A percentile compares a stretch with the other conserved stretches of the same genome.
Evolutionary conservation across 164 flowering plant species (phyloP).

Genomic region (Saururus chinensis): DNA sequence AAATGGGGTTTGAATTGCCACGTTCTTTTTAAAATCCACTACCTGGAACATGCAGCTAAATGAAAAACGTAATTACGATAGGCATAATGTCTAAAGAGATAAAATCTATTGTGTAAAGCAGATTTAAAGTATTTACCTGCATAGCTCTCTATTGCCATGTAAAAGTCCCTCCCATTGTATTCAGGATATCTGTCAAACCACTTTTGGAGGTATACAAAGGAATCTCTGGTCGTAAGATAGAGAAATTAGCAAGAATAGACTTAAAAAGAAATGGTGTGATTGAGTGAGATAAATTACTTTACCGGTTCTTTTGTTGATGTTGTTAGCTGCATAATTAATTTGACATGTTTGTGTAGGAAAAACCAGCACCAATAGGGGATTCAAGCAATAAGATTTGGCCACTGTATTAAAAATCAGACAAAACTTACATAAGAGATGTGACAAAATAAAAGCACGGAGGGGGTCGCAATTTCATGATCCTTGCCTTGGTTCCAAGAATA

Average conservation of each 20-base stretch:
- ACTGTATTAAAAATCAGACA: too few species aligned
- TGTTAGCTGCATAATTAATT: conserved; percentile 46
- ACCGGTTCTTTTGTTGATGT: conserved; percentile 82
- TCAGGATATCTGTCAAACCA: conserved; percentile 83
- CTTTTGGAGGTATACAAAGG: conserved; percentile 41
- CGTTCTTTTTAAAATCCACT: too few species aligned
- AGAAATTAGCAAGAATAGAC: background rate
- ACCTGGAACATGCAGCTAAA: too few species aligned
- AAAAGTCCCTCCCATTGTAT: conserved; percentile 68
- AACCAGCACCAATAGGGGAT: conserved; percentile 97
- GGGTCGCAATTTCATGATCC: too few species aligned
- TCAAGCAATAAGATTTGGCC: too few species aligned
- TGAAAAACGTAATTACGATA: too few species aligned
- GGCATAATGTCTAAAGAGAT: too few species aligned
- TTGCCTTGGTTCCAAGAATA: too few species aligned
- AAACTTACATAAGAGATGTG: too few species aligned
- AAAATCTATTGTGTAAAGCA: background rate
- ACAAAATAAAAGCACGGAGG: too few species aligned
- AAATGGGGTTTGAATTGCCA: too few species aligned
- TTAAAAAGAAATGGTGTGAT: too few species aligned
- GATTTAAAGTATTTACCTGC: conserved; percentile 40
- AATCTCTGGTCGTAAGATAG: conserved; percentile 47
- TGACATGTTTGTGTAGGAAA: conserved; percentile 67
- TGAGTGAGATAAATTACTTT: background rate
- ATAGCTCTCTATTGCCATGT: conserved; percentile 76